Conservation (phyloP, 345 rosid genomes). For the Bretschneidera sinensis region DNA sequence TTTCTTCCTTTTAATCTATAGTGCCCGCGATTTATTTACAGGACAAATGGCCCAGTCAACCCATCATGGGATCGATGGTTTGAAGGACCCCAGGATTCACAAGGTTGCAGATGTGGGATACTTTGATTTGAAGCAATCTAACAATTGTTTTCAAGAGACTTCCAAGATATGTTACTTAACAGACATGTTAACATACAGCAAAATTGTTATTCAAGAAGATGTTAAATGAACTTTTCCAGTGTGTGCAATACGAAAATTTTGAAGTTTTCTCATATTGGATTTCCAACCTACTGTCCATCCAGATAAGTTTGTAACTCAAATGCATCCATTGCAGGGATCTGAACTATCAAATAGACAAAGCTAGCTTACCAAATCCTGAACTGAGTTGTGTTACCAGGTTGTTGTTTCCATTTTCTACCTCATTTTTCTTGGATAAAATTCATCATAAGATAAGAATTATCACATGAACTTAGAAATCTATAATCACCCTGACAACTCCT, state of each 20-base stretch:
- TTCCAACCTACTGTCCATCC: background rate
- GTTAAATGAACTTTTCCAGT: background rate
- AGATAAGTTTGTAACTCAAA: background rate
- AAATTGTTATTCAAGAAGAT: background rate
- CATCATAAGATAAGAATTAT: too few relatives aligned
- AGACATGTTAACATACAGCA: background rate
- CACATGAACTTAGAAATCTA: too few relatives aligned
- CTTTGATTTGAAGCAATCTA: slow-evolving; percentile 27
- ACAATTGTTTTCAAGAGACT: background rate
- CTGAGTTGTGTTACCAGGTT: too few relatives aligned
- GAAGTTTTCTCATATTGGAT: background rate
- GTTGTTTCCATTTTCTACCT: too few relatives aligned
- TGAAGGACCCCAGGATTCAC: slow-evolving; percentile 56
- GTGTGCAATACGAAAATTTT: background rate
- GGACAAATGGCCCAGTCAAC: slow-evolving; percentile 66
- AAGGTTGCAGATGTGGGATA: slow-evolving; percentile 71
- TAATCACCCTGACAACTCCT: too few relatives aligned
- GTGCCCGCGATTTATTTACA: slow-evolving; percentile 30
- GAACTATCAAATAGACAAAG: too few relatives aligned
- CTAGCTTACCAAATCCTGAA: too few relatives aligned
- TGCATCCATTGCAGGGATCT: background rate
- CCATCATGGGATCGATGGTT: slow-evolving; percentile 91
- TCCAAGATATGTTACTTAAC: too few relatives aligned
- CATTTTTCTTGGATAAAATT: too few relatives aligned
- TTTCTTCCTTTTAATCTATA: background rate